Conservation (phyloP, 805 yeast genomes). For the Yarrowia hollandica region DNA sequence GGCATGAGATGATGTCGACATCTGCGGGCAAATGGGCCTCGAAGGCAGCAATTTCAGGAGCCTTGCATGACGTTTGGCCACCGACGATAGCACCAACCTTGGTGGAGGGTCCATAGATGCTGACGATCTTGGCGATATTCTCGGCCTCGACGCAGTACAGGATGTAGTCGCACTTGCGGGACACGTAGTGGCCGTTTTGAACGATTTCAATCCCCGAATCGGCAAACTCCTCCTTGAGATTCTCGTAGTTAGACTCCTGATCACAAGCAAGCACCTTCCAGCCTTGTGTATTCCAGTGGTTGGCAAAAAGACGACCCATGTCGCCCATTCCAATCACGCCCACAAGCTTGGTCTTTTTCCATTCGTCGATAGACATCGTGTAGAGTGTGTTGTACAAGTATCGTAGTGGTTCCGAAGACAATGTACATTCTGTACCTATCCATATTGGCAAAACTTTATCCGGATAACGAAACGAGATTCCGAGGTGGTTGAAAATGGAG, state of each 20-base stretch:
- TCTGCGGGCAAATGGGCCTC: conserved; percentile 74
- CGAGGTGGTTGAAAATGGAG: too few species aligned
- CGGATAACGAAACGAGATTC: neutral
- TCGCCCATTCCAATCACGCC: conserved; percentile 97
- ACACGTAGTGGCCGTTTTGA: conserved; percentile 79
- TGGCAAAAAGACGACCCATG: conserved; percentile 91
- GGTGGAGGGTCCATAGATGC: conserved; percentile 76
- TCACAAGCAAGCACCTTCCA: conserved; percentile 92
- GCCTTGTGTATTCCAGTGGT: conserved; percentile 72
- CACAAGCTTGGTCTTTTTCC: conserved; percentile 55
- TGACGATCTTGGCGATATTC: conserved; percentile 68
- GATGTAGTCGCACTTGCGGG: conserved; percentile 76
- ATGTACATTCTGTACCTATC: neutral
- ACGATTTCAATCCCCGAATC: conserved; percentile 50
- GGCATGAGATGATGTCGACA: conserved; percentile 80
- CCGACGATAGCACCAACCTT: conserved; percentile 90
- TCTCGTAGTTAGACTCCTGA: conserved; percentile 61
- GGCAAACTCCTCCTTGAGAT: conserved; percentile 49
- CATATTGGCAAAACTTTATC: conserved; percentile 10
- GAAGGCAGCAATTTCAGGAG: conserved; percentile 84
- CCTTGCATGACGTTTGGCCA: conserved; percentile 97
- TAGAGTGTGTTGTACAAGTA: neutral
- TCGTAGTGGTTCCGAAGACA: neutral
- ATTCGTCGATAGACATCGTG: conserved; percentile 31
- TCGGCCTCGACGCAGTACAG: conserved; percentile 95